phyloP scores from a whole-genome alignment of 2,329 filamentous ascomycete species.

The Xylariaceae sp. region DNA sequence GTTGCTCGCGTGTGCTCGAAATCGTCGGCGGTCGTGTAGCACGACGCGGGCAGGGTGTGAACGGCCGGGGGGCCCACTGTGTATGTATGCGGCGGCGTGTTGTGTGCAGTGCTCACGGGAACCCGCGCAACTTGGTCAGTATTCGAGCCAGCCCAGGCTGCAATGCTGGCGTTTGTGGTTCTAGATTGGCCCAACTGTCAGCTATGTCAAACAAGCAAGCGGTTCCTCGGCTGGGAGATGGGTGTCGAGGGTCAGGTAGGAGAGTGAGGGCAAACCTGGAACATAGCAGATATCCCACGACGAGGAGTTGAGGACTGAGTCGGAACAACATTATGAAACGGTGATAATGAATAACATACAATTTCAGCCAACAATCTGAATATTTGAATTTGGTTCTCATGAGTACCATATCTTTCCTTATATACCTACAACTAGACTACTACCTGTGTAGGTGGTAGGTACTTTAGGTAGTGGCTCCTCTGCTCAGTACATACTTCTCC shows the following conservation, averaged over 20 bases:
- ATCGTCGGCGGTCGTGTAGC: conserved; percentile 23
- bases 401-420: no score
- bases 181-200: no score
- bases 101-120: no score
- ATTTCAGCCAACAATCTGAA: no score
- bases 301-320: conserved; percentile 9
- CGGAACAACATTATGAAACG: conserved; percentile 19
- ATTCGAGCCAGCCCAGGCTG: conserved; percentile 6
- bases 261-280: conserved; percentile 15
- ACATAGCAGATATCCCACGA: conserved; percentile 14
- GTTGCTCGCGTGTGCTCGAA: conserved; percentile 17
- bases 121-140: no score
- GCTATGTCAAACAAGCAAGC: background rate
- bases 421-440: no score
- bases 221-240: background rate
- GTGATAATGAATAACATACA: no score
- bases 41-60: conserved; percentile 16
- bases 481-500: no score
- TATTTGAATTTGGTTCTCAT: background rate
- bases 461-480: no score
- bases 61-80: background rate
- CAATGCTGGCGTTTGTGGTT: conserved; percentile 11
- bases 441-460: no score
- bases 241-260: background rate
- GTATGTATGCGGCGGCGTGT: background rate